Evolutionary conservation across 352 stramenopile genomes (phyloP).

Genomic region (Pseudoperonospora humuli): DNA sequence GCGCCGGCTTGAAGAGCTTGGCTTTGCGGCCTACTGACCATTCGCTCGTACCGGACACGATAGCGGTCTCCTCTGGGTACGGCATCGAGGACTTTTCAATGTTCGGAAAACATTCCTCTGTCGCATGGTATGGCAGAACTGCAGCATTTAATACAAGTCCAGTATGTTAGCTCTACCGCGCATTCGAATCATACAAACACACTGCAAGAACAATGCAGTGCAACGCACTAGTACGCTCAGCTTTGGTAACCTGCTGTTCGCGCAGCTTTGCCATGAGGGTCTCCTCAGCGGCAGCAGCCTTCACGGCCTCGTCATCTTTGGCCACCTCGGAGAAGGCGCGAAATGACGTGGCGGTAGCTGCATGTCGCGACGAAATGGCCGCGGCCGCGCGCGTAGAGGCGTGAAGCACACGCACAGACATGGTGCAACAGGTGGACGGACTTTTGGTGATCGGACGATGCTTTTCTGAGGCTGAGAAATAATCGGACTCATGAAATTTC

Average conservation of each 20-base stretch:
- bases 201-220: not conserved
- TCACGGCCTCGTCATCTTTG: slow-evolving; percentile 35
- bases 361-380: slow-evolving; percentile 8
- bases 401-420: slow-evolving; percentile 40
- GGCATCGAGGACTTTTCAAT: slow-evolving; percentile 47
- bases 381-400: slow-evolving; percentile 18
- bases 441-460: too few relatives aligned
- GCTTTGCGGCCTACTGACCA: slow-evolving; percentile 60
- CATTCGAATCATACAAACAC: not conserved
- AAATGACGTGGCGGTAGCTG: slow-evolving; percentile 7
- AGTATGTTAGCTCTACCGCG: too few relatives aligned
- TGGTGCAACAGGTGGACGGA: too few relatives aligned
- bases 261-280: slow-evolving; percentile 45
- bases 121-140: slow-evolving; percentile 65
- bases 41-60: slow-evolving; percentile 59
- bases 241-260: slow-evolving; percentile 40
- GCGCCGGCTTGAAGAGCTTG: slow-evolving; percentile 63
- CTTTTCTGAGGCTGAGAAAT: too few relatives aligned
- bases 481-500: too few relatives aligned
- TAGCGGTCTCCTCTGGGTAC: slow-evolving; percentile 49
- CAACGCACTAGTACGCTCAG: slow-evolving; percentile 41
- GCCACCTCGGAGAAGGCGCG: slow-evolving; percentile 41
- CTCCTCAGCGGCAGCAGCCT: slow-evolving; percentile 25
- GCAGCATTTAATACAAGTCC: not conserved
- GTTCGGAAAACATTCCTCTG: slow-evolving; percentile 32